Conservation (phyloP, 176 grass and related monocot species). For the Zoysia japonica region DNA sequence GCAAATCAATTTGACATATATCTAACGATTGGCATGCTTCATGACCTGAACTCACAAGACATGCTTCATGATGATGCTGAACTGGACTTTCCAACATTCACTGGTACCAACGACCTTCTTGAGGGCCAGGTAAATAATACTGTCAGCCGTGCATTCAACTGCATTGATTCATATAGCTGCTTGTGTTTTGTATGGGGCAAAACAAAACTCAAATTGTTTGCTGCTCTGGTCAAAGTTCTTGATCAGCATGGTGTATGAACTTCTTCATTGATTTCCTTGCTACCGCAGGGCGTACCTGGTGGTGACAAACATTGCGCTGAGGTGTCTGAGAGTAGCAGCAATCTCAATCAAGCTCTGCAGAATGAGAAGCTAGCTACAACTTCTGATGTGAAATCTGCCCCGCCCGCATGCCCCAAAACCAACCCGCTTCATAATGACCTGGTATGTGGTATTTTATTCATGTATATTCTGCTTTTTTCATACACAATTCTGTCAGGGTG, state of each 20-base stretch:
- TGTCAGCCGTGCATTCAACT: not conserved
- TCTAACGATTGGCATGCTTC: slow-evolving; percentile 34
- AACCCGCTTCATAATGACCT: slow-evolving; percentile 15
- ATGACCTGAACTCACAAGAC: slow-evolving; percentile 36
- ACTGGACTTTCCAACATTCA: not conserved
- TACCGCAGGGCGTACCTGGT: slow-evolving; percentile 24
- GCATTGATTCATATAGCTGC: not conserved
- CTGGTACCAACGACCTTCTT: not conserved
- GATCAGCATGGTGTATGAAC: not conserved
- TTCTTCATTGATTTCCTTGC: not conserved
- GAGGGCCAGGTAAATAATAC: not conserved
- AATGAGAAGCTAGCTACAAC: slow-evolving; percentile 17
- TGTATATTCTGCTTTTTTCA: not conserved
- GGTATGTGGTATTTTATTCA: not conserved
- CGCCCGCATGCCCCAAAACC: not conserved
- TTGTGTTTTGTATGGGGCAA: not conserved
- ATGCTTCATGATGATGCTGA: slow-evolving; percentile 32
- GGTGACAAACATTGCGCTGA: not conserved
- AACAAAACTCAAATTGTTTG: not conserved
- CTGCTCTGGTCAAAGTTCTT: not conserved
- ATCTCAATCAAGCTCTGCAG: slow-evolving; percentile 11
- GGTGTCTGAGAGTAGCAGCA: slow-evolving; percentile 21
- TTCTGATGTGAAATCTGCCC: slow-evolving; percentile 23
- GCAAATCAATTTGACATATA: slow-evolving; percentile 42
- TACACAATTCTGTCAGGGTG: not conserved